Conservation (phyloP, 306 rosid genomes). For the Clitoria ternatea region DNA sequence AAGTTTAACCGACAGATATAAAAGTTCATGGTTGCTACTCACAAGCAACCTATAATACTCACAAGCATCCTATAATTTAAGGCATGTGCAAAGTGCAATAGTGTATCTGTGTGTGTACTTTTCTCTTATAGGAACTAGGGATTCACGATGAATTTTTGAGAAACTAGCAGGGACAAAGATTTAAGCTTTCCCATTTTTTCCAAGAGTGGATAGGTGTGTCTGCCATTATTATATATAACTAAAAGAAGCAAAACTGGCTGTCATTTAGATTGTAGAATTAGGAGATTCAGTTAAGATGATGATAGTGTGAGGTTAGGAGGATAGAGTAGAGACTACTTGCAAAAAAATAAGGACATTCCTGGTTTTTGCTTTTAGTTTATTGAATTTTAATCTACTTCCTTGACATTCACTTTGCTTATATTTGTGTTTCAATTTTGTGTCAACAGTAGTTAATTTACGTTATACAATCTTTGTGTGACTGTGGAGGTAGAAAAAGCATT, state of each 20-base stretch:
- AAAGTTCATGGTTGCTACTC: too few relatives aligned
- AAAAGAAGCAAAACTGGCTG: background rate
- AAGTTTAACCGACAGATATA: too few relatives aligned
- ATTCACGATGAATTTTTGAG: background rate
- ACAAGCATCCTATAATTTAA: background rate
- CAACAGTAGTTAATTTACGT: background rate
- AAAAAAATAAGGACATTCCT: background rate
- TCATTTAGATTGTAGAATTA: background rate
- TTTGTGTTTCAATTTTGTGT: background rate
- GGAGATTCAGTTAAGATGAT: conserved; percentile 4
- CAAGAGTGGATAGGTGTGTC: background rate
- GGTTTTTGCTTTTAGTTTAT: background rate
- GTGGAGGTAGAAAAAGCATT: conserved; percentile 6
- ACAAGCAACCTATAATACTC: too few relatives aligned
- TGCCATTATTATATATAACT: background rate
- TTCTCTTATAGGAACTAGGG: background rate
- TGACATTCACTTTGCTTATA: background rate
- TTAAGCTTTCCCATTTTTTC: background rate
- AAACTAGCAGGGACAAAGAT: background rate
- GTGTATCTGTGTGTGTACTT: background rate
- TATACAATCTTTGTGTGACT: background rate
- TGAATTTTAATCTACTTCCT: background rate
- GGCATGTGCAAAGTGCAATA: too few relatives aligned
- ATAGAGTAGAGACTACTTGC: background rate
- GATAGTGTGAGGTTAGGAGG: background rate